Conservation (phyloP, 2,329 filamentous ascomycete genomes). For the Raffaelea arxii region DNA sequence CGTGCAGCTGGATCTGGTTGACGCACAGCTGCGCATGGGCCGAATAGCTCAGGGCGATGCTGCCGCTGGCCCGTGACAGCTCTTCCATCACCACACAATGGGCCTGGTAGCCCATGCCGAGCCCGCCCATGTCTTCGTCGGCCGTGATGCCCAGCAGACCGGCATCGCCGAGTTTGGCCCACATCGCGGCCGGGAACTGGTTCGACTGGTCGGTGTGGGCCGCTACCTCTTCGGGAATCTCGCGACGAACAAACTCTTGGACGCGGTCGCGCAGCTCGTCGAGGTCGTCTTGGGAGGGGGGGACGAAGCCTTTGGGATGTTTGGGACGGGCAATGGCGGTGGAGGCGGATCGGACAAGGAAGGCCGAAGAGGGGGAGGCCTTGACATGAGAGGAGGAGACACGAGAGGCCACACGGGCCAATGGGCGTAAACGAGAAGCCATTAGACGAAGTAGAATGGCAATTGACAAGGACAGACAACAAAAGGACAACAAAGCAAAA, state of each 20-base stretch:
- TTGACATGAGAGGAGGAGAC: background rate
- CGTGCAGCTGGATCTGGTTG: slow-evolving; percentile 92
- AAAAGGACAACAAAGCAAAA: background rate
- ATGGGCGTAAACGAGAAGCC: background rate
- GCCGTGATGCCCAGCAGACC: slow-evolving; percentile 89
- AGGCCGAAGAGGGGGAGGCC: background rate
- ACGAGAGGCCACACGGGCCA: background rate
- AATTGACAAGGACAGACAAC: background rate
- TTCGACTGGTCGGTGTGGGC: slow-evolving; percentile 76
- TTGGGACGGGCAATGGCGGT: slow-evolving; percentile 49
- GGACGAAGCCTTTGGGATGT: slow-evolving; percentile 52
- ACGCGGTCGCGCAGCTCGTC: slow-evolving; percentile 74
- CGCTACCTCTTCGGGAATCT: slow-evolving; percentile 77
- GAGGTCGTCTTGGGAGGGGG: slow-evolving; percentile 64
- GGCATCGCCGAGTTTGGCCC: slow-evolving; percentile 85
- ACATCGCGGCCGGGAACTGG: slow-evolving; percentile 84
- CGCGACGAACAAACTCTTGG: slow-evolving; percentile 79
- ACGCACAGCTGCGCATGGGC: slow-evolving; percentile 94
- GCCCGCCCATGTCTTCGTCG: slow-evolving; percentile 80
- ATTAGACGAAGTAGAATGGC: background rate
- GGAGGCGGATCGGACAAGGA: slow-evolving; percentile 22
- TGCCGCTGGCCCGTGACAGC: slow-evolving; percentile 74
- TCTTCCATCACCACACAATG: slow-evolving; percentile 96
- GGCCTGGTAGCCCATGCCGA: slow-evolving; percentile 91
- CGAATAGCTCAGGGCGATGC: slow-evolving; percentile 83